Evolutionary conservation across 805 yeast species (phyloP).

Genomic region (Metschnikowia kunwiensis): DNA sequence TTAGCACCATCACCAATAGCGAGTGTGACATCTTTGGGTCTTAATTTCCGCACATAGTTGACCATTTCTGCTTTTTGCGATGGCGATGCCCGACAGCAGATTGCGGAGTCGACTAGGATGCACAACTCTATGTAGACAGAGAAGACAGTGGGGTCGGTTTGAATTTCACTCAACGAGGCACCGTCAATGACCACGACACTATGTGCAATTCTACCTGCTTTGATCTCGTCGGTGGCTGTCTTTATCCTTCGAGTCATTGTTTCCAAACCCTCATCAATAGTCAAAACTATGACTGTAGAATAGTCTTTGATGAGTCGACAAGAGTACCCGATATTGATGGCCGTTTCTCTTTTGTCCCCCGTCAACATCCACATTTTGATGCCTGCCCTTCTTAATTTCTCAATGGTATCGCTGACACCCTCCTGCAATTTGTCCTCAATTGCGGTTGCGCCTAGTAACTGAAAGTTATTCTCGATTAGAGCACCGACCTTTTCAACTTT

Average conservation of each 20-base stretch:
- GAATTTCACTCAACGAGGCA: constrained; percentile 71
- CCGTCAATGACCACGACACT: constrained; percentile 96
- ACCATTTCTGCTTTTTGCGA: constrained; percentile 95
- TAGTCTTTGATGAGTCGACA: constrained; percentile 91
- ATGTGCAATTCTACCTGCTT: constrained; percentile 79
- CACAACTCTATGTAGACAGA: constrained; percentile 81
- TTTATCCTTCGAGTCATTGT: constrained; percentile 65
- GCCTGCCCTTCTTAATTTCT: constrained; percentile 87
- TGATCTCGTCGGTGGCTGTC: constrained; percentile 71
- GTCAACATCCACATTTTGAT: constrained; percentile 97
- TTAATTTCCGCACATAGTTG: constrained; percentile 65
- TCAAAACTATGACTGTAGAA: constrained; percentile 78
- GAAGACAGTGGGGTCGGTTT: constrained; percentile 67
- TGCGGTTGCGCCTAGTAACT: constrained; percentile 87
- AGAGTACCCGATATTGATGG: constrained; percentile 93
- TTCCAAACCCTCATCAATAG: constrained; percentile 45
- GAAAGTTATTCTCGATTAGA: constrained; percentile 63
- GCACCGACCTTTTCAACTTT: constrained; percentile 73
- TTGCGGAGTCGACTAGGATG: constrained; percentile 82
- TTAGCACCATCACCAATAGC: constrained; percentile 99
- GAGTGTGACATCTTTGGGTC: constrained; percentile 71
- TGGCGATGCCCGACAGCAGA: constrained; percentile 96
- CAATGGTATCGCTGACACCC: constrained; percentile 96
- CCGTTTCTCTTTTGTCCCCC: constrained; percentile 97
- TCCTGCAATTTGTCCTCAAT: constrained; percentile 95